Base-by-base conservation (phyloP, 2,329 filamentous ascomycete species). In the Verticillium zaregamsianum region DNA sequence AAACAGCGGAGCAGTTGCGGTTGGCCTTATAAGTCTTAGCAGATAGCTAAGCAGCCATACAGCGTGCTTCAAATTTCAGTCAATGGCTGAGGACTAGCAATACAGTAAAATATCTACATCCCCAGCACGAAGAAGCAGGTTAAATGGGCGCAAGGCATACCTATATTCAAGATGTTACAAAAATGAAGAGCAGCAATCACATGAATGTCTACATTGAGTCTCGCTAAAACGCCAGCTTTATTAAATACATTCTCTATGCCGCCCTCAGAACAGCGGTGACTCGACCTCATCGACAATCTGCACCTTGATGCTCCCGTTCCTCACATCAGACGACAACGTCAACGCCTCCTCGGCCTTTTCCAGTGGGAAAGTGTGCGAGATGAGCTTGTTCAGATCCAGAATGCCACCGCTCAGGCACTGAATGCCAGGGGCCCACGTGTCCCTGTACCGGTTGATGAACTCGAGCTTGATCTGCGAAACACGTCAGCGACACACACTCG, bases 391-490 rank as follows among this genome's bases (percentile, higher is more conserved):
- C 23, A 89, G 74, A 68, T 90, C 81, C 9, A 91, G 69, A 1
- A 90, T 78, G 0, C 82, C 83, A 3, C 86, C 84, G 49, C 79
- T 80, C 32, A 91, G 69, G 57, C 83, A 85, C 7, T 83, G 78
- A 37, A 91, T 87, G 0, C 85, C 88, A 0, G 83, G 81, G 0
- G 88, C 87, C 88, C 88, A 91, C 0, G 87, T 90, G 68, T 90
- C 86, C 49, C 82, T 79, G 70, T 90, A 91, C 8, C 88, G 80
- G 71, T 91, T 90, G 70, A 90, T 90, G 74, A 91, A 91, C 40
- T 82, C 84, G 31, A 91, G 76, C 66, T 90, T 80, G 65, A 90
- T 89, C 83, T 86, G 45, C 5, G 1, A 15, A 32, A 1, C 23
- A 31, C 8, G 55, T 56, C 33, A 37, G 33, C 17, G 7, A 55